These are phyloP conservation scores for Talaromyces sp. DNA, from an alignment of 2,329 filamentous ascomycete species.

Conservation along the genomic window DNA sequence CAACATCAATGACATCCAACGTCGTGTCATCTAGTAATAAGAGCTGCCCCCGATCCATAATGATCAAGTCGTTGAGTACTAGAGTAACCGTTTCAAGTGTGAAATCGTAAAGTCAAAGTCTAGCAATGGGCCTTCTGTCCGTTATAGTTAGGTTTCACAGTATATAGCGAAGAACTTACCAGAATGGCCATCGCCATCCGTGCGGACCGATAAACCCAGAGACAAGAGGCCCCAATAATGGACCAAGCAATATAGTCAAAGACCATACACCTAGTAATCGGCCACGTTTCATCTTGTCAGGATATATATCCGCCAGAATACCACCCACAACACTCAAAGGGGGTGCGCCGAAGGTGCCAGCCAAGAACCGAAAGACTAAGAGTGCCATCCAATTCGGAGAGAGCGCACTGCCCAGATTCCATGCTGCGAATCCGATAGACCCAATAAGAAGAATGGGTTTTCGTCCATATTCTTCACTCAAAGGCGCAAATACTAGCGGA, in stretches of 20 bases:
- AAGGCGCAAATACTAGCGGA: neutral
- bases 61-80: neutral
- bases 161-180: neutral
- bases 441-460: neutral
- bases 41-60: neutral
- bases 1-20: neutral
- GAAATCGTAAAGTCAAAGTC: neutral
- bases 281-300: neutral
- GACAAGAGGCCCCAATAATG: neutral
- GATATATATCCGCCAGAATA: neutral
- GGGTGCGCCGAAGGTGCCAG: neutral
- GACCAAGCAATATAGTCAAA: neutral
- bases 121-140: neutral
- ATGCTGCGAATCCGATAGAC: neutral
- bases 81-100: neutral
- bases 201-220: neutral
- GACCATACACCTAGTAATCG: neutral
- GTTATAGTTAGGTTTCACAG: neutral
- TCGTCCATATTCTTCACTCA: neutral
- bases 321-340: neutral
- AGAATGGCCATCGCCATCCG: neutral
- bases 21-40: neutral
- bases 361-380: neutral
- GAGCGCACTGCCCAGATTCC: neutral
- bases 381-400: neutral